These are phyloP conservation scores for Akanthomyces muscarius DNA, from an alignment of 2,329 filamentous ascomycete genomes.

Conservation along the genomic window DNA sequence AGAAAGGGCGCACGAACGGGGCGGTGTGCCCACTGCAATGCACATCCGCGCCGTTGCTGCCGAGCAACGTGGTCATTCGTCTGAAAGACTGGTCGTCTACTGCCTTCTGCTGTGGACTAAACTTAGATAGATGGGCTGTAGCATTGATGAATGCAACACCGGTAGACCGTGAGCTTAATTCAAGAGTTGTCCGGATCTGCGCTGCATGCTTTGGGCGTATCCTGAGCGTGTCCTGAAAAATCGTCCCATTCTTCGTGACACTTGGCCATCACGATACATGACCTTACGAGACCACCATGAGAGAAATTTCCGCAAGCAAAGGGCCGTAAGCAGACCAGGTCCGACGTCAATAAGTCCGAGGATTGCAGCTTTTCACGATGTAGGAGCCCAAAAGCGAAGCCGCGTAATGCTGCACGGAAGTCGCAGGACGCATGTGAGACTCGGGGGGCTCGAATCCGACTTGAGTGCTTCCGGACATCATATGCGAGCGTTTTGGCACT, in stretches of 20 bases:
- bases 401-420: background rate
- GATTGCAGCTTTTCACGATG: background rate
- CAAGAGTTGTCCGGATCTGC: background rate
- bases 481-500: background rate
- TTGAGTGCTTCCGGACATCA: background rate
- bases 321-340: background rate
- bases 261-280: no score
- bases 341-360: background rate
- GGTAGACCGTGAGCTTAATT: background rate
- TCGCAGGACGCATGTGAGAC: constrained; percentile 3
- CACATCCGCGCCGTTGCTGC: background rate
- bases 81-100: background rate
- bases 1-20: background rate
- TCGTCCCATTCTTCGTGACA: background rate
- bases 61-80: background rate
- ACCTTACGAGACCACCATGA: no score
- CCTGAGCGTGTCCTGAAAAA: background rate
- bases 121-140: background rate
- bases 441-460: background rate
- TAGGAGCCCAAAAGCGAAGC: background rate
- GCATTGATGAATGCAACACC: background rate
- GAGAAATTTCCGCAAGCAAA: no score
- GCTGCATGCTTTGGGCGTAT: background rate
- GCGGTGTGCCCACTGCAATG: background rate
- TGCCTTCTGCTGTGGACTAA: background rate